A percentile compares a stretch with the other conserved stretches of the same genome.
phyloP scores from a whole-genome alignment of 2,329 filamentous ascomycete genomes.

The Fusarium hostae region DNA sequence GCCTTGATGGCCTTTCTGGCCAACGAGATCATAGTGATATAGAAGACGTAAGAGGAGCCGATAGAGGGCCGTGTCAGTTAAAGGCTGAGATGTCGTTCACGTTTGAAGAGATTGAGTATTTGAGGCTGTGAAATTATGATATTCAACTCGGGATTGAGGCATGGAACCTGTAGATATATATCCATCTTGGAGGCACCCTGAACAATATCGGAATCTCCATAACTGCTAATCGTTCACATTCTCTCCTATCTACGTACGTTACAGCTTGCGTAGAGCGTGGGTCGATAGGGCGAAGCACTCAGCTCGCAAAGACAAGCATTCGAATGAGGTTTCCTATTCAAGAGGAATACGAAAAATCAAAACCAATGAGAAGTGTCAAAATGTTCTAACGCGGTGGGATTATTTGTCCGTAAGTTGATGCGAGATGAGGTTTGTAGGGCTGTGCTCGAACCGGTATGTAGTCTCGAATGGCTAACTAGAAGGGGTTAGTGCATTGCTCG shows the following conservation, averaged over 20 bases:
- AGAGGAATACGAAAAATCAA: not conserved
- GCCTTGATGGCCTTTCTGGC: constrained; percentile 24
- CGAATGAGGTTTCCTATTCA: constrained; percentile 39
- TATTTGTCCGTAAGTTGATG: constrained; percentile 11
- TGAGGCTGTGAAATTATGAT: not conserved
- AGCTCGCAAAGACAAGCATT: constrained; percentile 2
- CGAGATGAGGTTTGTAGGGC: constrained; percentile 27
- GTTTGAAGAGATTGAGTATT: not conserved
- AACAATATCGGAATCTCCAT: not conserved
- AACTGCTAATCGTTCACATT: not conserved
- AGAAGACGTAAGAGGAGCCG: not conserved
- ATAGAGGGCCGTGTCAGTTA: not conserved
- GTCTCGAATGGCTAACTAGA: constrained; percentile 15
- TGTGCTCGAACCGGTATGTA: constrained; percentile 29
- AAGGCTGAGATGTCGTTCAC: not conserved
- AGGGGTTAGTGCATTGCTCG: constrained; percentile 10
- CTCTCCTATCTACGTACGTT: not conserved
- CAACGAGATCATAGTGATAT: constrained; percentile 24
- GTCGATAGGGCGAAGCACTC: not conserved
- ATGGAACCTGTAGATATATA: not conserved
- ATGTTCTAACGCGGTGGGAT: constrained; percentile 7
- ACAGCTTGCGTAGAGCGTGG: not conserved
- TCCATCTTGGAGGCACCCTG: constrained; percentile 5
- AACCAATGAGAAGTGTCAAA: constrained; percentile 14
- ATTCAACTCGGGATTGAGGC: not conserved